A percentile compares a stretch with the other conserved stretches of the same genome.
phyloP scores from a whole-genome alignment of 805 yeast species.

The Saccharomyces eubayanus region DNA sequence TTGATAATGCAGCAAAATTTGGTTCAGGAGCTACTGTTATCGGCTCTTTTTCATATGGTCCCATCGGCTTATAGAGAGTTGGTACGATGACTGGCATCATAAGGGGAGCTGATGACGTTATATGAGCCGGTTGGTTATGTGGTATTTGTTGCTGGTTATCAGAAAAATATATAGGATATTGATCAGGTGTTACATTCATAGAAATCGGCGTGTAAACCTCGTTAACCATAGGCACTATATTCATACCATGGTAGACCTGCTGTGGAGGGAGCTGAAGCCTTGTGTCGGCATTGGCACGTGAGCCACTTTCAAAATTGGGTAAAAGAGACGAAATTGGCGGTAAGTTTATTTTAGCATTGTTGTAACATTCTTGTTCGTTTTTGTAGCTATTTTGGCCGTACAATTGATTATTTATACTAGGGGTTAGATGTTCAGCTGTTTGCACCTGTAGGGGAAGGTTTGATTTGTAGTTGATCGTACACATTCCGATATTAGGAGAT shows the following conservation, averaged over 20 bases:
- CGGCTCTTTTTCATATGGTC: neutral
- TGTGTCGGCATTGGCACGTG: neutral
- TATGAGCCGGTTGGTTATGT: neutral
- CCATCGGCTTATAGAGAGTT: neutral
- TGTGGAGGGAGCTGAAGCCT: neutral
- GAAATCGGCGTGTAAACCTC: neutral
- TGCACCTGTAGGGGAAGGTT: neutral
- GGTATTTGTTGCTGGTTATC: neutral
- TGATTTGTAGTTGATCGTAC: neutral
- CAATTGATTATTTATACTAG: neutral
- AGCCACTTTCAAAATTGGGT: neutral
- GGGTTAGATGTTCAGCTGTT: neutral
- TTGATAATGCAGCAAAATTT: neutral
- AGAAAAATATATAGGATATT: neutral
- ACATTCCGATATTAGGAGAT: neutral
- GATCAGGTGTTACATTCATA: neutral
- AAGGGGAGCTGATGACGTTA: neutral
- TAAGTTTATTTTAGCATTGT: neutral
- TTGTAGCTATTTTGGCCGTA: neutral
- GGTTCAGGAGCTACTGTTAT: neutral
- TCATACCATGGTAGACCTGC: neutral
- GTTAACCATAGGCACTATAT: neutral
- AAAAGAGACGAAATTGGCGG: constrained; percentile 7
- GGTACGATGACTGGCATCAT: neutral
- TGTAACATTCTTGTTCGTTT: neutral